phyloP scores from a whole-genome alignment of 768 basidiomycete species.

The Plicaturopsis crispa region DNA sequence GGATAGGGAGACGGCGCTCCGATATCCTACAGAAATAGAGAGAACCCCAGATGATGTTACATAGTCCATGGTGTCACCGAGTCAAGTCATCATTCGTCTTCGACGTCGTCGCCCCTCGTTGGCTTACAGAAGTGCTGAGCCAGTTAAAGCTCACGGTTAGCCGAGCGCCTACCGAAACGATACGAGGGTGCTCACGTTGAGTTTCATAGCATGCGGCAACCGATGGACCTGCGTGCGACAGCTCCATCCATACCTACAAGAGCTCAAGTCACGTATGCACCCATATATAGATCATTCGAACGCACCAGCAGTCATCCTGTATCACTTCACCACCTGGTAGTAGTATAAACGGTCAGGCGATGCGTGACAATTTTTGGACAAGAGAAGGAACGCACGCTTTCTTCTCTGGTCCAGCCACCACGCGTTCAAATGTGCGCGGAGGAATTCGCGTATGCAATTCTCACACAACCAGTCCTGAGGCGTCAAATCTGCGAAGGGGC shows the following conservation, averaged over 20 bases:
- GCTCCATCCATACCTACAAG: conserved; percentile 23
- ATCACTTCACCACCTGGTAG: conserved; percentile 5
- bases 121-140: no score
- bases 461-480: conserved; percentile 25
- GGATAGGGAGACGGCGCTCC: no score
- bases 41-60: no score
- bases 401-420: conserved; percentile 18
- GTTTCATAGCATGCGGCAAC: conserved; percentile 14
- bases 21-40: no score
- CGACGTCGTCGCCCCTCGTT: no score
- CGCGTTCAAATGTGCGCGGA: conserved; percentile 17
- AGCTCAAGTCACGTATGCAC: neutral
- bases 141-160: no score
- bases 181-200: conserved; percentile 16
- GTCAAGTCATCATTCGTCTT: no score
- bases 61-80: no score
- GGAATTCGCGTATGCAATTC: conserved; percentile 18
- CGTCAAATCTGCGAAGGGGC: no score
- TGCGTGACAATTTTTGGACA: no score
- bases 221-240: conserved; percentile 20
- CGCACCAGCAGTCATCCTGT: conserved; percentile 20
- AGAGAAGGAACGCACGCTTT: conserved; percentile 10
- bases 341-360: no score
- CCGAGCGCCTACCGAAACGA: no score
- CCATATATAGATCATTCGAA: neutral